A percentile compares a stretch with the other conserved stretches of the same genome.
Evolutionary conservation across 176 grass and related monocot genomes (phyloP).

Genomic region (Carex littledalei): DNA sequence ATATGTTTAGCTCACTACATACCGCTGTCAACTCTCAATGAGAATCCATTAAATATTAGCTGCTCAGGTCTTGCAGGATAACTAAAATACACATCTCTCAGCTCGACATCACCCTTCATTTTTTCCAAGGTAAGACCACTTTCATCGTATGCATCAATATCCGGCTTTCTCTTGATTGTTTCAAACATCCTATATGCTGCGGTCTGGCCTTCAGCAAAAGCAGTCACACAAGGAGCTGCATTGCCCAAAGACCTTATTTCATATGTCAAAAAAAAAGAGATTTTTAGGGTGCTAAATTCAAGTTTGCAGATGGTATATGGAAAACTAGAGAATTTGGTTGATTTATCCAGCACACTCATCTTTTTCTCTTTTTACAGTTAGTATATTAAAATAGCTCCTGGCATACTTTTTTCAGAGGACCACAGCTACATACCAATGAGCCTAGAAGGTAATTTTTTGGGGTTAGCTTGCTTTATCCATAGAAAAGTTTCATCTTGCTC

Average conservation of each 20-base stretch:
- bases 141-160: slow-evolving; percentile 61
- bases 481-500: background rate
- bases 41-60: slow-evolving; percentile 78
- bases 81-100: slow-evolving; percentile 75
- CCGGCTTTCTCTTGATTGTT: slow-evolving; percentile 68
- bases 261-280: background rate
- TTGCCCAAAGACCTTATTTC: slow-evolving; percentile 64
- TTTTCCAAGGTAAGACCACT: slow-evolving; percentile 45
- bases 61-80: slow-evolving; percentile 74
- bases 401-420: background rate
- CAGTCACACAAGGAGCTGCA: slow-evolving; percentile 60
- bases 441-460: background rate
- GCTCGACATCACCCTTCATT: slow-evolving; percentile 64
- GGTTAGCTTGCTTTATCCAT: background rate
- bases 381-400: background rate
- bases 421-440: background rate
- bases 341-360: background rate
- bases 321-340: background rate
- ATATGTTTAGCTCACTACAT: background rate
- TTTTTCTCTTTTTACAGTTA: background rate
- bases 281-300: background rate
- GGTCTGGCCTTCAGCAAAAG: slow-evolving; percentile 75
- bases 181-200: slow-evolving; percentile 74
- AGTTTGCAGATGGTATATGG: background rate
- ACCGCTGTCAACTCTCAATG: slow-evolving; percentile 52